Base-by-base conservation (phyloP, 106 monocot species). In the Dioscorea dumetorum region DNA sequence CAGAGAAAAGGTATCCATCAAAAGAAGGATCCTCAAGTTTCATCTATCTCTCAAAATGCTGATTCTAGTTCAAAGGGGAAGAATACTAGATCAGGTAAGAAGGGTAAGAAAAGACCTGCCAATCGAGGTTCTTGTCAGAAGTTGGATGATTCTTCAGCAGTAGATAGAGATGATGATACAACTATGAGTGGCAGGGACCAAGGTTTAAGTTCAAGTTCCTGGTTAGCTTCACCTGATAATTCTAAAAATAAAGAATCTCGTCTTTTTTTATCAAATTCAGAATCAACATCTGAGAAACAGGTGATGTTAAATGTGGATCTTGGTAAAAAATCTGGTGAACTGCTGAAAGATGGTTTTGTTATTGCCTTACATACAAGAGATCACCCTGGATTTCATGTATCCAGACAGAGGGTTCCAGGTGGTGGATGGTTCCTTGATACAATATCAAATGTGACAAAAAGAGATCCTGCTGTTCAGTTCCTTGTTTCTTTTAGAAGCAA, bases 391-490 rank as follows among this genome's bases (percentile, higher is more conserved):
- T 78, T 87, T 59, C 76, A 85, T 76, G 90, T 90, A 12, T 82
- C 93, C 1, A 87, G 99, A 59, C 84, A 87, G 63, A 84, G 93
- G 62, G 77, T 75, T 32, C 68, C 87, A 61, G 85, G 85, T 61
- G 90, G 85, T 75, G 99, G 84, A 13, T 99, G 90, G 93, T 83
- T 83, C 59, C 71, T 93, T 33, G 93, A 99, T 73, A 71, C 71
- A 50, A 60, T 93, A 49, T 68, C 87, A 28, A 90, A 85, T 80
- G 90, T 93, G 48, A 87, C 99, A 19, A 90, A 87, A 76, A 80
- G 93, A 20, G 99, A 93, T 80, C 99, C 99, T 67, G 87, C 93
- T 63, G 83, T 81, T 19, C 93, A 99, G 53, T 99, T 93, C 70
- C 66, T 93, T 35, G 79, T 99, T 70, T 67, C 79, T 57, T 99